A percentile compares a stretch with the other conserved stretches of the same genome.
These are phyloP conservation scores for Podaxis rugospora DNA, from an alignment of 768 basidiomycete genomes.

Conservation along the genomic window DNA sequence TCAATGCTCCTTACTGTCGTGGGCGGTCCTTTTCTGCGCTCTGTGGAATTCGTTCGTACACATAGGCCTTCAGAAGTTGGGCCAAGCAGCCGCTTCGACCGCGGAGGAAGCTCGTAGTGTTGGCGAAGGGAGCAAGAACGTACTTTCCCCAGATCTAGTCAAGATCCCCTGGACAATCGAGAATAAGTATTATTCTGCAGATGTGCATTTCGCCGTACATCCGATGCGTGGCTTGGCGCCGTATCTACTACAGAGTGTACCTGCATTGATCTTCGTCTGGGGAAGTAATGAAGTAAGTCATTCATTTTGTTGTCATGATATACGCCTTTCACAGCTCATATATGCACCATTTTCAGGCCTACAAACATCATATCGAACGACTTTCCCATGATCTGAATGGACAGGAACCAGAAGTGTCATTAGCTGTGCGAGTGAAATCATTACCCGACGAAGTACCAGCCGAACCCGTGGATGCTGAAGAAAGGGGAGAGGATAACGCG, in stretches of 20 bases:
- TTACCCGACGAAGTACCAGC: constrained; percentile 7
- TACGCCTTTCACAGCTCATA: neutral
- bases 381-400: constrained; percentile 44
- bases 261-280: constrained; percentile 78
- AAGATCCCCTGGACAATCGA: constrained; percentile 68
- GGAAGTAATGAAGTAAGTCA: constrained; percentile 54
- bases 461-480: constrained; percentile 17
- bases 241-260: constrained; percentile 41
- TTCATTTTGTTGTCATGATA: neutral
- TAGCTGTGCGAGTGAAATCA: constrained; percentile 53
- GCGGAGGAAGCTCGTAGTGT: constrained; percentile 11
- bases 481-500: constrained; percentile 37
- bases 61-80: constrained; percentile 11
- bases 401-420: constrained; percentile 64
- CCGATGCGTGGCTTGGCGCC: constrained; percentile 39
- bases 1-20: constrained; percentile 12
- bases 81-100: constrained; percentile 5
- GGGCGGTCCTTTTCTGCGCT: neutral
- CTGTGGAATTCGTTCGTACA: neutral
- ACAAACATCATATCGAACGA: constrained; percentile 48
- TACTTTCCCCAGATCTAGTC: constrained; percentile 12
- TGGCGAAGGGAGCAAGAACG: neutral
- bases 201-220: constrained; percentile 62
- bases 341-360: constrained; percentile 37
- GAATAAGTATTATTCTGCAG: constrained; percentile 80